phyloP scores from a whole-genome alignment of 495 filamentous ascomycete species.

The Cercophora sp. region DNA sequence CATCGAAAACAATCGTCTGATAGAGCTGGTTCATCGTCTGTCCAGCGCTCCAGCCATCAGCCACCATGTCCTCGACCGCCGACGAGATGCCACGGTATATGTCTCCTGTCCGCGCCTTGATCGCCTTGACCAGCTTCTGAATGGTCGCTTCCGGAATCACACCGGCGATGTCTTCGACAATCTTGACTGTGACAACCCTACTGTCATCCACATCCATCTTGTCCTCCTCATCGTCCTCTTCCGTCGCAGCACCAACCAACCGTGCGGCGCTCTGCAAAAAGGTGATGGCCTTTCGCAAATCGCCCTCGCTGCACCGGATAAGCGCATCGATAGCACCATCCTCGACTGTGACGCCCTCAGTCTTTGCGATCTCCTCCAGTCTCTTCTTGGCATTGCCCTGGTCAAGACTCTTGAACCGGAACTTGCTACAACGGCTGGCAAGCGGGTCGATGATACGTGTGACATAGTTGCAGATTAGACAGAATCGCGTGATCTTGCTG shows the following conservation, averaged over 20 bases:
- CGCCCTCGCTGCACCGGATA: conserved; percentile 84
- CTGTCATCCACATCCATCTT: conserved; percentile 56
- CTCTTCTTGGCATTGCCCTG: conserved; percentile 70
- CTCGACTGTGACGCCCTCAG: conserved; percentile 70
- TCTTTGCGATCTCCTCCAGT: conserved; percentile 72
- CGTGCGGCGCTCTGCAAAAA: conserved; percentile 89
- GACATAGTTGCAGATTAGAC: conserved; percentile 97
- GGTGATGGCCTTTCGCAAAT: conserved; percentile 92
- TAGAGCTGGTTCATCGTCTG: conserved; percentile 84
- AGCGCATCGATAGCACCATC: conserved; percentile 77
- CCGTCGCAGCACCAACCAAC: conserved; percentile 58
- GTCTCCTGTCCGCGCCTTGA: conserved; percentile 65
- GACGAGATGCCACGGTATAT: conserved; percentile 71
- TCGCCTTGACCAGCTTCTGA: conserved; percentile 64
- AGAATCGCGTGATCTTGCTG: conserved; percentile 92
- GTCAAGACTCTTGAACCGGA: conserved; percentile 95
- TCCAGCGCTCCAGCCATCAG: conserved; percentile 96
- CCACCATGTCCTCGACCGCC: conserved; percentile 82
- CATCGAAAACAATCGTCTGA: conserved; percentile 75
- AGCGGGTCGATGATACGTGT: conserved; percentile 96
- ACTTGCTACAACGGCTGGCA: conserved; percentile 90
- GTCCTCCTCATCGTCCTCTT: conserved; percentile 38
- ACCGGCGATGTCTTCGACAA: conserved; percentile 91
- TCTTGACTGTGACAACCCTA: conserved; percentile 67
- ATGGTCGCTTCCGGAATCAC: conserved; percentile 78